Evolutionary conservation across 1,139 yeast species (phyloP).

Genomic region (Yamadazyma spencermartinsiae): DNA sequence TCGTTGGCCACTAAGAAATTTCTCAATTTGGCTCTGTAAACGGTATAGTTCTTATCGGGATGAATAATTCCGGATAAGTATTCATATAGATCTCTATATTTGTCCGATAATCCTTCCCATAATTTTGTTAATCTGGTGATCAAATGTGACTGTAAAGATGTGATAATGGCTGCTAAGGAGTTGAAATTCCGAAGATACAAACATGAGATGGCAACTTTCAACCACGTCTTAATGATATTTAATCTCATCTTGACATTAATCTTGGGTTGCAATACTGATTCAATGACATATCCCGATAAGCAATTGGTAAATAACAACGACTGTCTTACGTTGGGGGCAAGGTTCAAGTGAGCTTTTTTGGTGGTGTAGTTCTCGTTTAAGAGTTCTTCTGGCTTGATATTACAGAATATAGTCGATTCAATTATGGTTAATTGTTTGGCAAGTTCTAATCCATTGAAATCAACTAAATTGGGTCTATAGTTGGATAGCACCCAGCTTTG

Average conservation of each 20-base stretch:
- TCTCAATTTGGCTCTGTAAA: constrained; percentile 69
- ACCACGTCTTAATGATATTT: constrained; percentile 73
- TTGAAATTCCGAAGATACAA: constrained; percentile 79
- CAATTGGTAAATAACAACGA: constrained; percentile 77
- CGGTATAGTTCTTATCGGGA: constrained; percentile 80
- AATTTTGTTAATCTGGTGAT: constrained; percentile 65
- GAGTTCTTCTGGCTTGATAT: constrained; percentile 70
- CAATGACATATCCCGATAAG: constrained; percentile 79
- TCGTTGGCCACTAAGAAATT: constrained; percentile 55
- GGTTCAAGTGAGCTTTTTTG: constrained; percentile 58
- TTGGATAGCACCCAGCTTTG: constrained; percentile 49
- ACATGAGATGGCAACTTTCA: constrained; percentile 81
- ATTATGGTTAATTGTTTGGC: constrained; percentile 84
- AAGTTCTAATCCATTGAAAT: constrained; percentile 74
- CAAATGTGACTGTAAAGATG: constrained; percentile 80
- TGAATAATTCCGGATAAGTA: constrained; percentile 71
- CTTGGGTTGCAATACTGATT: constrained; percentile 64
- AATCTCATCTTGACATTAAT: constrained; percentile 51
- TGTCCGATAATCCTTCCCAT: constrained; percentile 68
- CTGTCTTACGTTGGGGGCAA: constrained; percentile 73
- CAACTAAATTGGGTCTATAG: constrained; percentile 56
- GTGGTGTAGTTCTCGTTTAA: constrained; percentile 71
- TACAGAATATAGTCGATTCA: constrained; percentile 70
- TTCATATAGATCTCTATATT: constrained; percentile 65
- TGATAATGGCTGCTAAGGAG: constrained; percentile 83